Base-by-base conservation (phyloP, 768 basidiomycete genomes). In the Suillus lakei region DNA sequence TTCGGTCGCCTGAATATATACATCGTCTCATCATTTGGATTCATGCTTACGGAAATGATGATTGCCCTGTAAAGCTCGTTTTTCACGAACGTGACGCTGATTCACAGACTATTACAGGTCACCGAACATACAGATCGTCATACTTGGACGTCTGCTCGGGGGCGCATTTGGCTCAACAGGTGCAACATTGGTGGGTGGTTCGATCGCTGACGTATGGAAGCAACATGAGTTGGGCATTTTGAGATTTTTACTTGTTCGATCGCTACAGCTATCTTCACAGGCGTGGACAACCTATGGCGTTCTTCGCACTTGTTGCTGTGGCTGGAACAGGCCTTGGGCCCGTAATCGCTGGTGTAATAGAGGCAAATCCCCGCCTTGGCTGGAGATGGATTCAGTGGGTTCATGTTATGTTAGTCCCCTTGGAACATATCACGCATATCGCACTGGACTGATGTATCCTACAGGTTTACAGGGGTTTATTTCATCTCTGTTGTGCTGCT, bases 351-450 rank as follows among this genome's bases (percentile, higher is more conserved):
- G 88, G 87, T 30, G 88, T 86, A 85, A 81, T 90, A 30, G 88
- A 91, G 67, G 80, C 84, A 67, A 84, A 86, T 64, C 76, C 80
- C 0, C 78, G 76, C 30, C 74, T 92, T 6, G 80, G 80, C 69
- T 92, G 91, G 90, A 80, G 90, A 23, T 92, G 91, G 90, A 90
- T 94, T 26, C 86, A 91, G 71, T 93, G 91, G 91, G 81, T 91
- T 13, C 86, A 88, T 66, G 78, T 87, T 67, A 91, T 88, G 88
- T 85, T 44, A 46, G 55, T 50, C 56, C 21, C 21, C 65, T 59
- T 63, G 58, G 60, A 59, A 60, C 61, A 60, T 34, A 36, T 41
- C 53, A 16, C 39, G 39, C 6, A 12, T 13, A 43, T 55, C 41
- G 59, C 46, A 36, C 26, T 44, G 28, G 28, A 58, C 50, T 5